These are phyloP conservation scores for Phytopythium helicoides DNA, from an alignment of 352 stramenopile species.

Conservation along the genomic window DNA sequence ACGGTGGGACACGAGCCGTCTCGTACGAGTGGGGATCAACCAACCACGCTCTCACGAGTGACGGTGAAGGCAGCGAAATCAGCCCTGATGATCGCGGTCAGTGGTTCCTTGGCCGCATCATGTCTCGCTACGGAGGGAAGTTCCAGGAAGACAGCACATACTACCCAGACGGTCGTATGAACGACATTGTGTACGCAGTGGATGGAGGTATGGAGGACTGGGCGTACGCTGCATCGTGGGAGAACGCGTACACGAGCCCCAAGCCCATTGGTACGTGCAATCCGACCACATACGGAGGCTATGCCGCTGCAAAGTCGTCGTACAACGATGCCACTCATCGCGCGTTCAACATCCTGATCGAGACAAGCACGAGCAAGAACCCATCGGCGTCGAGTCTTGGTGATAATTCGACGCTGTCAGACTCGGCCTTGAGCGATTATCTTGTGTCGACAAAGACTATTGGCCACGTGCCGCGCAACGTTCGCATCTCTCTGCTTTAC, in stretches of 20 bases:
- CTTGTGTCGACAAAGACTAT: conserved; percentile 45
- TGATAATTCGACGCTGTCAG: conserved; percentile 41
- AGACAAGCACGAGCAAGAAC: conserved; percentile 90
- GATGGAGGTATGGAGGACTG: conserved; percentile 96
- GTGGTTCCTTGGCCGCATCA: conserved; percentile 41
- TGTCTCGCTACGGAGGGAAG: conserved; percentile 67
- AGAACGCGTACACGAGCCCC: conserved; percentile 46
- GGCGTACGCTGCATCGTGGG: conserved; percentile 89
- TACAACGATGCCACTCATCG: conserved; percentile 92
- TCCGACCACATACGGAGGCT: conserved; percentile 85
- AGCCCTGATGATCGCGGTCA: conserved; percentile 58
- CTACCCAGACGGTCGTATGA: conserved; percentile 86
- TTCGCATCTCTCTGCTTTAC: conserved; percentile 88
- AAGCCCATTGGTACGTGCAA: conserved; percentile 70
- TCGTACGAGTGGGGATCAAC: conserved; percentile 96
- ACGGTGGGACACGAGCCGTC: conserved; percentile 94
- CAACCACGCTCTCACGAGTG: conserved; percentile 59
- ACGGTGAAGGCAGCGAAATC: conserved; percentile 32
- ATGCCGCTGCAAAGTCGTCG: conserved; percentile 73
- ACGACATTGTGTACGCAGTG: conserved; percentile 95
- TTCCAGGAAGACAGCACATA: conserved; percentile 56
- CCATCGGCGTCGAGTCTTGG: conserved; percentile 69
- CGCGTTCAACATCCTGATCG: conserved; percentile 94
- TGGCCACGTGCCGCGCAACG: conserved; percentile 92
- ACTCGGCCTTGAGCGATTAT: conserved; percentile 45